Percentiles rank a stretch among this genome's conserved stretches.
phyloP scores from a whole-genome alignment of 768 basidiomycete species.

The Podaxis mareebaensis region DNA sequence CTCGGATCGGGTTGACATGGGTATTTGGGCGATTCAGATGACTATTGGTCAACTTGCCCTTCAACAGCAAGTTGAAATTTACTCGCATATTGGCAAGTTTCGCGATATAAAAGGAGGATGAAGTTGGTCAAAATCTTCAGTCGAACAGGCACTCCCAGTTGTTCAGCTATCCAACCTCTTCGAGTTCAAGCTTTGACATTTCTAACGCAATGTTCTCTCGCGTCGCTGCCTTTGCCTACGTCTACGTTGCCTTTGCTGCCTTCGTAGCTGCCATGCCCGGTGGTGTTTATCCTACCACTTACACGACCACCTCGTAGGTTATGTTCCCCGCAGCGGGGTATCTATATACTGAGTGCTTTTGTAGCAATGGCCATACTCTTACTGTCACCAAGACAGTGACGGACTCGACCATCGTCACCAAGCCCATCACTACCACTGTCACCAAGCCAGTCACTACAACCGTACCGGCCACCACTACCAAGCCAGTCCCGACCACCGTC shows the following conservation, averaged over 20 bases:
- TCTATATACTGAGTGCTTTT: neutral
- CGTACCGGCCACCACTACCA: conserved; percentile 20
- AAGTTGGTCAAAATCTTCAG: conserved; percentile 15
- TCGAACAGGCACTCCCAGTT: conserved; percentile 22
- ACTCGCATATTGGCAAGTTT: neutral
- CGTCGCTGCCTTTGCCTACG: conserved; percentile 22
- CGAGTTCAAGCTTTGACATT: neutral
- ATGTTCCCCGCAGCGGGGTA: neutral
- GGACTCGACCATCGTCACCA: conserved; percentile 6
- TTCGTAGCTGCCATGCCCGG: conserved; percentile 29
- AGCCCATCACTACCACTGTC: conserved; percentile 19
- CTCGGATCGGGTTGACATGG: conserved; percentile 7
- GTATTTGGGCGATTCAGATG: neutral
- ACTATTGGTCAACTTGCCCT: conserved; percentile 4
- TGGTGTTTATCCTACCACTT: conserved; percentile 16
- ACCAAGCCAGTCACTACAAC: conserved; percentile 15
- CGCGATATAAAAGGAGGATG: conserved; percentile 17
- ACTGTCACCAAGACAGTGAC: conserved; percentile 20
- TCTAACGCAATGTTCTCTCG: conserved; percentile 27
- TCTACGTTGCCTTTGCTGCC: conserved; percentile 26
- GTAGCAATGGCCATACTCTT: conserved; percentile 11
- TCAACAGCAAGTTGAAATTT: neutral
- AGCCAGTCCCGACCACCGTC: conserved; percentile 13
- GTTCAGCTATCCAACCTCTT: conserved; percentile 11
- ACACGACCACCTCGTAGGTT: conserved; percentile 14